phyloP scores from a whole-genome alignment of 2,329 filamentous ascomycete genomes.

The Colletotrichum sp. region DNA sequence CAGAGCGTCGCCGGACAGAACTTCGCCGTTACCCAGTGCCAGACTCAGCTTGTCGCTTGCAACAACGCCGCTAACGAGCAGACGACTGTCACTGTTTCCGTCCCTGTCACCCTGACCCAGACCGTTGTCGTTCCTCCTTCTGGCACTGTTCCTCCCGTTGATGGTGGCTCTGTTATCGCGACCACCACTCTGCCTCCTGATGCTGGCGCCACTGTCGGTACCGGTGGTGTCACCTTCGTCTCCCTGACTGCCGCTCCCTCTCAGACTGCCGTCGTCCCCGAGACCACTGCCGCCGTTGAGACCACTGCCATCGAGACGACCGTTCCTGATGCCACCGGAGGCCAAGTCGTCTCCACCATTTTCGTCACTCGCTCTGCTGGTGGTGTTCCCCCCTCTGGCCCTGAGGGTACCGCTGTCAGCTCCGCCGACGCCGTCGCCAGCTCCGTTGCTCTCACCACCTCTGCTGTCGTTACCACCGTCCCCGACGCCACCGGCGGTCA shows the following conservation, averaged over 20 bases:
- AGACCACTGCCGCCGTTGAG: constrained; percentile 6
- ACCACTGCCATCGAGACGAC: neutral
- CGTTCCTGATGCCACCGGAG: neutral
- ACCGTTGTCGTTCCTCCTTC: constrained; percentile 18
- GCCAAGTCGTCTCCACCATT: constrained; percentile 1
- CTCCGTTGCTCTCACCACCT: neutral
- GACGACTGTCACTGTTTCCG: constrained; percentile 20
- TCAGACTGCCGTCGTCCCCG: neutral
- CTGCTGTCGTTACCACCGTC: constrained; percentile 3
- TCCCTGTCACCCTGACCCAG: constrained; percentile 21
- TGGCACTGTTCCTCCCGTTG: constrained; percentile 5
- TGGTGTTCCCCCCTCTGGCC: neutral
- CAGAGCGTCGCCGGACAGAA: constrained; percentile 20
- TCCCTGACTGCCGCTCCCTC: constrained; percentile 9
- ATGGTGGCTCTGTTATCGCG: constrained; percentile 17
- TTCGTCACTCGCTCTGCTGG: neutral
- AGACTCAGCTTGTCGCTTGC: constrained; percentile 22
- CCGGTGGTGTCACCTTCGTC: constrained; percentile 19
- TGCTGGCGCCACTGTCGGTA: constrained; percentile 20
- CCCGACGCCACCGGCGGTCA: neutral
- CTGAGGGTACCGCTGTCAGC: neutral
- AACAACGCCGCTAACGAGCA: constrained; percentile 14
- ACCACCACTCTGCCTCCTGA: constrained; percentile 17
- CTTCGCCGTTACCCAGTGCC: constrained; percentile 23
- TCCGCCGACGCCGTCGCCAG: neutral